Evolutionary conservation across 352 stramenopile species (phyloP), one percentile per base, ranked within the genome.

Genomic region (Globisporangium barbulae): DNA sequence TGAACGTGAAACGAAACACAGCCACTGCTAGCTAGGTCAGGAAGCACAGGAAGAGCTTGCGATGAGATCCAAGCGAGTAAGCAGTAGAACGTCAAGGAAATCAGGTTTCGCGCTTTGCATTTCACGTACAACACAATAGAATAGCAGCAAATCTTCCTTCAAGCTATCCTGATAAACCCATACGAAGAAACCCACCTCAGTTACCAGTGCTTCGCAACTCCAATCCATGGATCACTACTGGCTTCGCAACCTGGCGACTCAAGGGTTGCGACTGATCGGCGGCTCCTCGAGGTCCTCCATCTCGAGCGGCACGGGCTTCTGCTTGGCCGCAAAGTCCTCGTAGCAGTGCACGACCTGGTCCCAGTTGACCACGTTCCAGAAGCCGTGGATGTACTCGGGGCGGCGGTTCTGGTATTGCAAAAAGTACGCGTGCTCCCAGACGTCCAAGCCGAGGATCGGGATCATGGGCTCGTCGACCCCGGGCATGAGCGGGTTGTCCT

Each of bases 381-480:
- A 97, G 68, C 84, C 94, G 37, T 68, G 80, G 49, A 98, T 91
- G 81, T 97, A 97, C 67, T 94, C 84, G 17, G 88, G 80, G 49
- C 88, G 76, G 53, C 84, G 78, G 76, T 97, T 97, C 65, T 97
- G 86, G 77, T 97, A 97, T 73, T 97, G 91, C 58, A 97, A 72
- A 71, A 90, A 98, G 77, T 98, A 98, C 10, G 91, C 90, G 76
- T 98, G 93, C 75, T 99, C 95, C 96, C 96, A 99, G 47, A 98
- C 91, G 75, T 99, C 94, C 25, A 96, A 69, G 21, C 90, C 93
- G 25, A 99, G 79, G 67, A 99, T 98, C 49, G 94, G 94, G 75
- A 97, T 91, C 71, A 96, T 82, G 12, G 83, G 78, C 59, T 80
- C 60, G 65, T 91, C 81, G 44, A 89, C 78, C 59, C 75, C 69